Evolutionary conservation across 2,329 filamentous ascomycete genomes (phyloP).

Genomic region (Fusarium haematococcum): DNA sequence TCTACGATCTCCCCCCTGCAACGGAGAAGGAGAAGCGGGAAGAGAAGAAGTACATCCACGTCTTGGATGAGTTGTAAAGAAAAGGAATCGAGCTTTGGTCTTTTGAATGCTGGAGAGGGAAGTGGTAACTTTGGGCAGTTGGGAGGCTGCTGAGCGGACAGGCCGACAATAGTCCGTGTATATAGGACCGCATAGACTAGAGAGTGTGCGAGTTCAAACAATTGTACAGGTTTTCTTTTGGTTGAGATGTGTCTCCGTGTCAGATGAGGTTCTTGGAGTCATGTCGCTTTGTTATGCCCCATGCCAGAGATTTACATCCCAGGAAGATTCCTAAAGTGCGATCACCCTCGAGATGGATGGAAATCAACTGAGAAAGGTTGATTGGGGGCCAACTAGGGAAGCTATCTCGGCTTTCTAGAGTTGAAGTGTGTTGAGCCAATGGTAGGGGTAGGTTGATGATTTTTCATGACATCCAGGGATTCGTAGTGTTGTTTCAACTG

Average conservation of each 20-base stretch:
- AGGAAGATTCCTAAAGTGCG: not conserved
- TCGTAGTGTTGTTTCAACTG: not conserved
- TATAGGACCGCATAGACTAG: constrained; percentile 49
- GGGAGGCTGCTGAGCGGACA: constrained; percentile 31
- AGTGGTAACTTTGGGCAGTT: constrained; percentile 2
- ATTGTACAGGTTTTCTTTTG: constrained; percentile 47
- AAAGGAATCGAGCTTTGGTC: constrained; percentile 27
- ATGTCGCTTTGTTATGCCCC: no score
- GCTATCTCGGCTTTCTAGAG: not conserved
- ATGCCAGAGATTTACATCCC: not conserved
- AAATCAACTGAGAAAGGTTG: not conserved
- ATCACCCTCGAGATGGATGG: not conserved
- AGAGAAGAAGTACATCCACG: constrained; percentile 97
- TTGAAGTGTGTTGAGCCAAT: not conserved
- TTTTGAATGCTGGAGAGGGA: constrained; percentile 31
- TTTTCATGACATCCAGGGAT: not conserved
- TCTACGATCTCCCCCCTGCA: constrained; percentile 93
- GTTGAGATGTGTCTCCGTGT: constrained; percentile 13
- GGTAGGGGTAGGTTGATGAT: not conserved
- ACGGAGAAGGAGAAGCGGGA: constrained; percentile 95
- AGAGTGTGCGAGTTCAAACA: constrained; percentile 45
- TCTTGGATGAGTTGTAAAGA: constrained; percentile 83
- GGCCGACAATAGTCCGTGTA: constrained; percentile 43
- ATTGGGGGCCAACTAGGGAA: not conserved
- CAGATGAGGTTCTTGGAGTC: not conserved